Base-by-base conservation (phyloP, 352 stramenopile genomes). In the Phytophthora agathidicida region DNA sequence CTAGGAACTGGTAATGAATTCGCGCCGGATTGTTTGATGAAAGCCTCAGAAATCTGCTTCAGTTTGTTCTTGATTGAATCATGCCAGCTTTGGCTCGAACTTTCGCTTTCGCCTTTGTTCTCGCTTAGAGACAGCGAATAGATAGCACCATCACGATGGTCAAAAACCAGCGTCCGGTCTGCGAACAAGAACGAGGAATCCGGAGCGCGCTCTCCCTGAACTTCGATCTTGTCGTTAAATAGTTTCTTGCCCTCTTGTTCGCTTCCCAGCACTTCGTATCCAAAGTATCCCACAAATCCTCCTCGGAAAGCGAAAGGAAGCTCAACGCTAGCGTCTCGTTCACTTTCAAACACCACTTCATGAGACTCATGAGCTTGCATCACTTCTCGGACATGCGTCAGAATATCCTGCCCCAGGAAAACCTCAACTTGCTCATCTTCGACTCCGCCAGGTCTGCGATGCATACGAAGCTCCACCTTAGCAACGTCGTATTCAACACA, bases 181-280 rank as follows among this genome's bases (percentile, higher is more conserved):
- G 83, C 86, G 71, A 98, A 97, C 7, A 98, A 37, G 68, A 98
- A 95, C 2, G 92, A 94, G 13, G 91, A 75, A 37, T 96, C 90
- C 10, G 94, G 94, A 20, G 94, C 79, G 35, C 32, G 30, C 31
- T 81, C 65, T 23, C 33, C 22, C 13, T 56, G 17, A 4, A 42
- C 36, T 26, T 64, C 6, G 2, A 39, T 52, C 14, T 61, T 52
- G 23, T 60, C 60, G 9, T 68, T 49, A 3, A 45, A 46, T 11
- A 26, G 17, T 7, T 68, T 32, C 19, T 76, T 73, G 26, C 33
- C 47, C 51, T 39, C 75, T 47, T 42, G 57, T 36, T 41, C 80
- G 56, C 46, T 81, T 47, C 75, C 75, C 8, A 92, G 71, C 20
- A 93, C 63, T 71, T 93, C 88, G 41, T 96, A 97, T 36, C 88